Evolutionary conservation across 805 yeast species (phyloP).

Genomic region (Starmerella apicola): DNA sequence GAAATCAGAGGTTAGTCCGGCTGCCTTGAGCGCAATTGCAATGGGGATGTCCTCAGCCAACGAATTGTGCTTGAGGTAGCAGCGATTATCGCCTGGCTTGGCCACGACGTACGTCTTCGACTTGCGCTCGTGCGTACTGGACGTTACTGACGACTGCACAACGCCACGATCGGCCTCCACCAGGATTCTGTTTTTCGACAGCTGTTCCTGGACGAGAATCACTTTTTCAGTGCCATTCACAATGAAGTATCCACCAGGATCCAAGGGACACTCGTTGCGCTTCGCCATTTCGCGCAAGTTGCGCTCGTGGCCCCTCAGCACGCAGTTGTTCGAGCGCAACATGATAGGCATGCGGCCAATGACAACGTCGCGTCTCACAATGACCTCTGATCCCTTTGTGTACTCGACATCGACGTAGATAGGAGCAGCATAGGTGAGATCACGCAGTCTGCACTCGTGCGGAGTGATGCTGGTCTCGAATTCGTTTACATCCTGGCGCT

Average conservation of each 20-base stretch:
- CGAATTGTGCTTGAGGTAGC: conserved; percentile 89
- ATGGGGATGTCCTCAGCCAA: conserved; percentile 92
- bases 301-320: conserved; percentile 63
- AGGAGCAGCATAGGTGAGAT: conserved; percentile 88
- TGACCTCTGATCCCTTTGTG: conserved; percentile 86
- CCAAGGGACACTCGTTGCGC: conserved; percentile 87
- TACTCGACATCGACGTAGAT: conserved; percentile 94
- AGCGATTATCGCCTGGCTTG: conserved; percentile 56
- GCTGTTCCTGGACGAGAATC: conserved; percentile 89
- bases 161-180: conserved; percentile 94
- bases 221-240: conserved; percentile 93
- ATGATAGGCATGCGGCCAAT: conserved; percentile 99
- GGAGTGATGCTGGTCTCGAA: conserved; percentile 39
- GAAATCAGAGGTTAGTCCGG: conserved; percentile 82
- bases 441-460: conserved; percentile 90
- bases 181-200: conserved; percentile 91
- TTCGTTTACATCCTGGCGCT: conserved; percentile 28
- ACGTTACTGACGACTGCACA: conserved; percentile 95
- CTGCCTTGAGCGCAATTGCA: conserved; percentile 84
- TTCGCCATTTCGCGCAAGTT: conserved; percentile 49
- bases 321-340: conserved; percentile 88
- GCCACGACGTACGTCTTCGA: conserved; percentile 94
- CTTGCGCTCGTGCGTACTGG: conserved; percentile 95
- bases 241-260: conserved; percentile 97
- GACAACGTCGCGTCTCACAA: conserved; percentile 78